Base-by-base conservation (phyloP, 1,139 yeast species). In the Scheffersomyces illinoinensis region DNA sequence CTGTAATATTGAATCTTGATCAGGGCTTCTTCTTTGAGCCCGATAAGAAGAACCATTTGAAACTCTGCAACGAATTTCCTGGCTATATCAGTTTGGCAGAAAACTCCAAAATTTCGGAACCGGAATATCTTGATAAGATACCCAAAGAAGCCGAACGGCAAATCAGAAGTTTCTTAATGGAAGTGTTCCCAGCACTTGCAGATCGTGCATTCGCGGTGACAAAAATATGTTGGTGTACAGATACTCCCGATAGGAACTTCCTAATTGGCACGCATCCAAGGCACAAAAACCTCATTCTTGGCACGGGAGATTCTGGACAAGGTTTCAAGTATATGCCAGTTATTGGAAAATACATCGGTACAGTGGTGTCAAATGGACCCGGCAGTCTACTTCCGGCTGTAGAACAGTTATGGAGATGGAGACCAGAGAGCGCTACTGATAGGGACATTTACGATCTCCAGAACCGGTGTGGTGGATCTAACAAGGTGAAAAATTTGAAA, bases 211-310 rank as follows among this genome's bases (percentile, higher is more conserved):
- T 80, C 1, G 53, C 73, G 23, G 75, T 74, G 54, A 72, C 76
- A 43, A 80, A 79, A 62, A 66, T 76, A 6, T 81, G 85, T 62
- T 82, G 85, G 86, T 75, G 79, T 54, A 81, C 81, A 5, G 85
- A 82, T 61, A 75, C 84, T 12, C 64, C 76, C 1, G 76, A 76
- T 54, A 72, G 79, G 14, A 73, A 81, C 60, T 81, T 81, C 58
- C 66, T 82, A 8, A 76, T 82, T 49, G 85, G 81, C 61, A 61
- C 65, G 21, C 75, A 76, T 14, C 85, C 85, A 0, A 60, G 63
- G 0, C 56, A 60, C 52, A 47, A 55, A 0, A 72, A 73, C 24
- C 66, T 78, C 1, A 74, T 62, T 54, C 75, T 78, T 7, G 83
- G 82, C 0, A 69, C 81, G 6, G 85, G 85, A 33, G 84, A 78